Conservation (phyloP, 345 rosid genomes). For the Brassica nigra region DNA sequence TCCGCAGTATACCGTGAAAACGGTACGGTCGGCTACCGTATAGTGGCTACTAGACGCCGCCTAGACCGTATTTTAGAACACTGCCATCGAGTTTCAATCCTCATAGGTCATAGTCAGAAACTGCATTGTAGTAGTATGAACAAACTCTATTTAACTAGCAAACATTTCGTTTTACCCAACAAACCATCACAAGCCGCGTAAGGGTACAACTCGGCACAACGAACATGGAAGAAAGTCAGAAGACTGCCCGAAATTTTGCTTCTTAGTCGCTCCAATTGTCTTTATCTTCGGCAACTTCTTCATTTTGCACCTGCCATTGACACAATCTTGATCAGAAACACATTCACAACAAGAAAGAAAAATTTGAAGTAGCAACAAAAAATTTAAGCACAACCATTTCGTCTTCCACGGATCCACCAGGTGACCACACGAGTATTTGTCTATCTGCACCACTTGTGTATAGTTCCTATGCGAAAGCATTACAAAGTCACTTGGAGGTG, state of each 20-base stretch:
- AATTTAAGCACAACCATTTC: conserved; percentile 38
- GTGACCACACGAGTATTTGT: conserved; percentile 92
- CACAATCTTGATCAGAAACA: conserved; percentile 6
- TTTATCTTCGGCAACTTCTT: conserved; percentile 46
- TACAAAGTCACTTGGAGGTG: conserved; percentile 8
- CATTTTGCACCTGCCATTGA: conserved; percentile 49
- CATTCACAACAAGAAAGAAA: not conserved
- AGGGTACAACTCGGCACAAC: not conserved
- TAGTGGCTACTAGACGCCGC: no score
- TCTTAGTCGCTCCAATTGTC: conserved; percentile 74
- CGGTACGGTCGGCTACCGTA: no score
- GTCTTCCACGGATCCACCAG: conserved; percentile 44
- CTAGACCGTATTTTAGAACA: no score
- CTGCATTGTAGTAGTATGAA: not conserved
- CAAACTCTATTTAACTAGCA: not conserved
- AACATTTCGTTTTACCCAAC: not conserved
- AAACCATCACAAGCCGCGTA: not conserved
- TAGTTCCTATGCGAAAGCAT: conserved; percentile 57
- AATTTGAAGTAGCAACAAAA: not conserved
- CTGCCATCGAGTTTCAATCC: not conserved
- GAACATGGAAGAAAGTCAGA: not conserved
- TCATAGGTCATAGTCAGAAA: not conserved
- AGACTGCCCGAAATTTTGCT: not conserved
- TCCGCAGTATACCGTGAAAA: no score
- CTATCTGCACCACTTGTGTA: conserved; percentile 82